phyloP scores from a whole-genome alignment of 805 yeast species.

The Ogataea pilisensis region DNA sequence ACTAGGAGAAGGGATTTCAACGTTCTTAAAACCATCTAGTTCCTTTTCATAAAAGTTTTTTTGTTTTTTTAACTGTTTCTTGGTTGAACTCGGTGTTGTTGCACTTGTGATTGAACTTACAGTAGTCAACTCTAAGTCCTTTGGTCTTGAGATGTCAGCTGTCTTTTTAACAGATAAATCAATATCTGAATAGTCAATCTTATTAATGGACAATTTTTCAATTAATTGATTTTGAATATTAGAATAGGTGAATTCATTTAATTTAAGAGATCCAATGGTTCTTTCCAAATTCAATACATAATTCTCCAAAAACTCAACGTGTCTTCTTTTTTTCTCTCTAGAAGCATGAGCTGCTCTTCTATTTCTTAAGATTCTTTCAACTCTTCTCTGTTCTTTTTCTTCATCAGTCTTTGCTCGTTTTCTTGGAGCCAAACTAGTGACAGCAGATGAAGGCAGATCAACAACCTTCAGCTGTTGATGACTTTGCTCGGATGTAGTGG shows the following conservation, averaged over 20 bases:
- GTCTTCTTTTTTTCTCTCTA: constrained; percentile 91
- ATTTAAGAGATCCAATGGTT: constrained; percentile 10
- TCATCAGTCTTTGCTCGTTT: constrained; percentile 95
- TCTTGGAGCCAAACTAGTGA: constrained; percentile 69
- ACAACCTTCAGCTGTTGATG: background rate
- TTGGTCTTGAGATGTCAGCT: constrained; percentile 22
- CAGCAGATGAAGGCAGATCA: constrained; percentile 5
- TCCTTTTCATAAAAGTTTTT: no score
- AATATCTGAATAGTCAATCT: constrained; percentile 14
- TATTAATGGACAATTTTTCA: constrained; percentile 13
- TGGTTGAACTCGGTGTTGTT: no score
- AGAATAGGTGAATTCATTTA: constrained; percentile 12
- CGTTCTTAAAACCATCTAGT: background rate
- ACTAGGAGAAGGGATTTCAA: constrained; percentile 21
- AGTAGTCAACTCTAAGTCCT: constrained; percentile 24
- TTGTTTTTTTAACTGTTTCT: background rate
- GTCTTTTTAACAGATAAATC: constrained; percentile 13
- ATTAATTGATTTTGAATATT: constrained; percentile 15
- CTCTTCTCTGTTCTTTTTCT: constrained; percentile 94
- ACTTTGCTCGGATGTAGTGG: background rate
- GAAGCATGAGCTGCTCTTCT: constrained; percentile 98
- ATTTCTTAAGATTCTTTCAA: constrained; percentile 88
- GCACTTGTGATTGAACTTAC: no score
- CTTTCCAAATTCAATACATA: constrained; percentile 43
- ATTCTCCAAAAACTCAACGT: constrained; percentile 78